Percentiles rank a stretch among this genome's conserved stretches.
These are phyloP conservation scores for Phalaenopsis equestris DNA, from an alignment of 106 monocot species.

Conservation along the genomic window DNA sequence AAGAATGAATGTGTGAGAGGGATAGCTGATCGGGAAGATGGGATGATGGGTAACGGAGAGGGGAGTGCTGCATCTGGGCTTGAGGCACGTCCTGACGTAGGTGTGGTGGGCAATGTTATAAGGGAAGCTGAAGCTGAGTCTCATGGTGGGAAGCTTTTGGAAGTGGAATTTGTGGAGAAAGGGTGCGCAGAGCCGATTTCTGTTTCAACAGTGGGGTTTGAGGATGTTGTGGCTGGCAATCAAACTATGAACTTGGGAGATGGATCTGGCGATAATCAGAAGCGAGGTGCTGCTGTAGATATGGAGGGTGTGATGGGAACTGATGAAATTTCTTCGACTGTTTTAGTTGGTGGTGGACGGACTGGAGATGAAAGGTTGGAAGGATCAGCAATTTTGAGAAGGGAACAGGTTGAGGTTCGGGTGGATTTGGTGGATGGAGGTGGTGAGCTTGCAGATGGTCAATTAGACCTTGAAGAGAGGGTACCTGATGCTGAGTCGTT, in stretches of 20 bases:
- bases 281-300: neutral
- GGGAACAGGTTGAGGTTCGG: neutral
- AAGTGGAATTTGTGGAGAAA: neutral
- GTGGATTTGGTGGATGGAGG: neutral
- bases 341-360: neutral
- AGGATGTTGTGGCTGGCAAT: neutral
- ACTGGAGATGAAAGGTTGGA: neutral
- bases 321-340: neutral
- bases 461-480: neutral
- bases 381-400: neutral
- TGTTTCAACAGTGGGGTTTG: neutral
- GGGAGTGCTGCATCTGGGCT: neutral
- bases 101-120: neutral
- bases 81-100: neutral
- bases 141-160: neutral
- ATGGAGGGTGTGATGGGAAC: neutral
- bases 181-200: neutral
- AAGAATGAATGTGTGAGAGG: neutral
- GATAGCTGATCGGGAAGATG: conserved; percentile 6
- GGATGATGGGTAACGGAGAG: neutral
- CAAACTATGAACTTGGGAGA: neutral
- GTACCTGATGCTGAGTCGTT: neutral
- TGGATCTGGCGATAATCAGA: neutral
- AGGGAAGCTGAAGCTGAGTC: neutral
- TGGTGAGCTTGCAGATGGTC: neutral